phyloP scores from a whole-genome alignment of 805 yeast genomes.

The Saturnispora quitensis region DNA sequence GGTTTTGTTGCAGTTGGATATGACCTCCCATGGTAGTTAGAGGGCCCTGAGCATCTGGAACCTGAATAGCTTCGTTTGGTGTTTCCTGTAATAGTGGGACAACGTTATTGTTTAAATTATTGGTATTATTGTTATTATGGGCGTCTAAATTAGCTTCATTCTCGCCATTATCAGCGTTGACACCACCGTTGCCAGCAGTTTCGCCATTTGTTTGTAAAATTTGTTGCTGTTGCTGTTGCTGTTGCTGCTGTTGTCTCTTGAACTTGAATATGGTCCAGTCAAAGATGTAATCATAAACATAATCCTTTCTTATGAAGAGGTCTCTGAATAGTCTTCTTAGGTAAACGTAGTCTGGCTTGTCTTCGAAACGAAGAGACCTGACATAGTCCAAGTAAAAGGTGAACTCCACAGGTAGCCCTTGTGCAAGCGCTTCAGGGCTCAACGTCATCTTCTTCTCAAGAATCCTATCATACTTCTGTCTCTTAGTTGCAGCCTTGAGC shows the following conservation, averaged over 20 bases:
- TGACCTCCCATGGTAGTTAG: slow-evolving; percentile 8
- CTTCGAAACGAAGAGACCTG: slow-evolving; percentile 86
- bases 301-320: slow-evolving; percentile 77
- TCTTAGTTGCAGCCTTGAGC: slow-evolving; percentile 89
- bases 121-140: slow-evolving; percentile 2
- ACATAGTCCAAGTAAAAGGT: slow-evolving; percentile 81
- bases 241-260: slow-evolving; percentile 46
- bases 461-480: slow-evolving; percentile 93
- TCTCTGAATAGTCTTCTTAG: slow-evolving; percentile 86
- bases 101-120: not conserved
- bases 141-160: slow-evolving; percentile 14
- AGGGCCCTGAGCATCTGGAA: slow-evolving; percentile 23
- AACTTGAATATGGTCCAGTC: slow-evolving; percentile 93
- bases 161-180: slow-evolving; percentile 8
- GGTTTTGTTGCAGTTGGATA: slow-evolving; percentile 14
- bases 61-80: slow-evolving; percentile 25
- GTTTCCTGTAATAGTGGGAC: slow-evolving; percentile 24
- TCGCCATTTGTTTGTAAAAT: slow-evolving; percentile 12
- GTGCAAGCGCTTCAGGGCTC: slow-evolving; percentile 74
- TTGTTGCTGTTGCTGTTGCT: slow-evolving; percentile 18
- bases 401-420: slow-evolving; percentile 89
- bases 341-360: slow-evolving; percentile 89
- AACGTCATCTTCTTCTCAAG: slow-evolving; percentile 93
- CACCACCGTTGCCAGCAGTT: not conserved
- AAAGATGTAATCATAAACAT: slow-evolving; percentile 86